phyloP scores from a whole-genome alignment of 2,329 filamentous ascomycete genomes.

The Xylaria polymorpha region DNA sequence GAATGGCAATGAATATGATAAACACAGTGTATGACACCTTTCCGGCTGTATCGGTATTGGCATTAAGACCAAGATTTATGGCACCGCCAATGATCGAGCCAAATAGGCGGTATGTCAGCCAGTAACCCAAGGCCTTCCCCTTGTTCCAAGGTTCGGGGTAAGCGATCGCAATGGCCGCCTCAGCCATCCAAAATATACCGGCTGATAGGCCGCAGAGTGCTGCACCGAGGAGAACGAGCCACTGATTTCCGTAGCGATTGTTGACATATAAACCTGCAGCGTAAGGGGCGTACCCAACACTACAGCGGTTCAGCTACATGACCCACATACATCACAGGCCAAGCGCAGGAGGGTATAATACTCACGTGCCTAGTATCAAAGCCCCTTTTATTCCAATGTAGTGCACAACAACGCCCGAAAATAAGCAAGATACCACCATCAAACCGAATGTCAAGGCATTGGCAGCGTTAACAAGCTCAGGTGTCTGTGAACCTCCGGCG shows the following conservation, averaged over 20 bases:
- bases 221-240: constrained; percentile 75
- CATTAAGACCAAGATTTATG: constrained; percentile 76
- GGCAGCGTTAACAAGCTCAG: constrained; percentile 75
- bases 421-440: constrained; percentile 77
- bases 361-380: constrained; percentile 74
- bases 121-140: constrained; percentile 73
- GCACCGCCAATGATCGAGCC: constrained; percentile 79
- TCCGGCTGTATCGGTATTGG: constrained; percentile 65
- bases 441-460: constrained; percentile 78
- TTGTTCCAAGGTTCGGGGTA: constrained; percentile 78
- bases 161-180: constrained; percentile 77
- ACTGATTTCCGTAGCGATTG: constrained; percentile 75
- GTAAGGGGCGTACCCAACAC: constrained; percentile 75
- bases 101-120: constrained; percentile 68
- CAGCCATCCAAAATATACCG: constrained; percentile 80
- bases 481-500: constrained; percentile 73
- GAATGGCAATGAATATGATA: constrained; percentile 76
- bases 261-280: constrained; percentile 78
- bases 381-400: constrained; percentile 78
- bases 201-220: constrained; percentile 76
- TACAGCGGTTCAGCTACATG: constrained; percentile 40
- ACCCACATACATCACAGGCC: constrained; percentile 17
- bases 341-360: constrained; percentile 24
- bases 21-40: constrained; percentile 77
- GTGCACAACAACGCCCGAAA: constrained; percentile 71